Conservation (phyloP, 2,329 filamentous ascomycete genomes). For the Paecilomyces dactylethromorphus region DNA sequence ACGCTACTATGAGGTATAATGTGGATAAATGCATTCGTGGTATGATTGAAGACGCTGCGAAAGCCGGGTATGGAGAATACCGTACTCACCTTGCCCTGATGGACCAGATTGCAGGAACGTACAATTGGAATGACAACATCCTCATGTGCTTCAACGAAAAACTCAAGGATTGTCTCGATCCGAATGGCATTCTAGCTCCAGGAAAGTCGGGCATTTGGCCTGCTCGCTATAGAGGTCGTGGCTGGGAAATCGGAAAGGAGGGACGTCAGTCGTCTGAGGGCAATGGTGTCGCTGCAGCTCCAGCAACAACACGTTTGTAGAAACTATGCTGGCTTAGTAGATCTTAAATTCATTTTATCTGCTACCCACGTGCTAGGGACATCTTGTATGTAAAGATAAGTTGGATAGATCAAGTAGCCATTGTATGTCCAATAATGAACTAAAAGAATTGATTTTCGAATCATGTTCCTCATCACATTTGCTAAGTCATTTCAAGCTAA, state of each 20-base stretch:
- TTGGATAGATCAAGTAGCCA: too few species aligned
- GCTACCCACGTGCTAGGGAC: too few species aligned
- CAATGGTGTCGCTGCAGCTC: constrained; percentile 1
- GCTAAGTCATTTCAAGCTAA: too few species aligned
- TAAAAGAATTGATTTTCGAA: too few species aligned
- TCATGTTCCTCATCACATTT: too few species aligned
- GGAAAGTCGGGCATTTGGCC: constrained; percentile 43
- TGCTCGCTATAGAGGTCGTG: constrained; percentile 4
- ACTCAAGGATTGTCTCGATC: constrained; percentile 43
- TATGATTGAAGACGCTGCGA: constrained; percentile 4
- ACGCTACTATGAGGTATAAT: constrained; percentile 3
- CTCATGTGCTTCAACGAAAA: constrained; percentile 38
- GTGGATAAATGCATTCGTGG: constrained; percentile 5
- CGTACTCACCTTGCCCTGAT: constrained; percentile 6
- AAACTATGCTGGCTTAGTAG: not conserved
- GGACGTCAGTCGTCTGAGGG: constrained; percentile 1
- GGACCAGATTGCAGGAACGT: constrained; percentile 33
- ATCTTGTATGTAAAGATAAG: too few species aligned
- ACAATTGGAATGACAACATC: constrained; percentile 36
- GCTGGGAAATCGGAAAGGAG: constrained; percentile 4
- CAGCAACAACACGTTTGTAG: constrained; percentile 1
- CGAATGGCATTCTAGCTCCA: constrained; percentile 42
- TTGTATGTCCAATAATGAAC: too few species aligned
- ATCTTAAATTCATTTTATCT: not conserved
- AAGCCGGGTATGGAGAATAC: constrained; percentile 7